Base-by-base conservation (phyloP, 2,329 filamentous ascomycete species). In the Mollisiaceae sp. region DNA sequence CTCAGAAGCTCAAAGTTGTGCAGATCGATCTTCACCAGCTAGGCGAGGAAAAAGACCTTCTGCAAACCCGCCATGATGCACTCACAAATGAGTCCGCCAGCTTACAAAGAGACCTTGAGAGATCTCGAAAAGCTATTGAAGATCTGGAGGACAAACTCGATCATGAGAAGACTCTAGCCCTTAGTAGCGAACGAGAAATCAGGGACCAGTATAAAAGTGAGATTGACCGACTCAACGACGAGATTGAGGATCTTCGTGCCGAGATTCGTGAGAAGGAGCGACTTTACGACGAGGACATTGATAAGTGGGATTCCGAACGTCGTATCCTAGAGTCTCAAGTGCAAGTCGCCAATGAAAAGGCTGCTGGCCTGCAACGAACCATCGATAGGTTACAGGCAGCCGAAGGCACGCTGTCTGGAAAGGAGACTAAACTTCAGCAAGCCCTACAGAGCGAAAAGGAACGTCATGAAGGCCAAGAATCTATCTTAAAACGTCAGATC, bases 401-500 rank as follows among this genome's bases (percentile, higher is more conserved):
- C 1, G 89, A 92, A 74, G 87, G 89, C 18, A 87, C 83, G 14
- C 79, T 92, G 36, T 89, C 89, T 22, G 84, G 84, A 67, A 90
- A 90, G 74, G 90, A 93, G 72, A 82, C 82, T 24, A 89, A 84
- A 74, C 79, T 93, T 20, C 87, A 91, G 74, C 84, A 89, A 72
- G 87, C 88, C 3, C 81, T 93, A 14, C 84, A 90, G 68, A 91
- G 86, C 72, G 91, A 94, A 73, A 85, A 85, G 56, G 85, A 92
- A 68, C 88, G 91, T 27, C 89, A 95, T 73, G 84, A 84, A 68
- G 87, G 85, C 63, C 91, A 94, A 72, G 90, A 94, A 74, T 85
- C 85, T 12, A 79, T 89, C 8, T 80, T 97, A 59, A 86, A 82
- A 67, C 84, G 86, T n/a, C 91, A 95, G 75, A 87, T 97, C 60